A percentile compares a stretch with the other conserved stretches of the same genome.
Conservation (phyloP, 1,284 basidiomycete species). For the Caloboletus firmus region DNA sequence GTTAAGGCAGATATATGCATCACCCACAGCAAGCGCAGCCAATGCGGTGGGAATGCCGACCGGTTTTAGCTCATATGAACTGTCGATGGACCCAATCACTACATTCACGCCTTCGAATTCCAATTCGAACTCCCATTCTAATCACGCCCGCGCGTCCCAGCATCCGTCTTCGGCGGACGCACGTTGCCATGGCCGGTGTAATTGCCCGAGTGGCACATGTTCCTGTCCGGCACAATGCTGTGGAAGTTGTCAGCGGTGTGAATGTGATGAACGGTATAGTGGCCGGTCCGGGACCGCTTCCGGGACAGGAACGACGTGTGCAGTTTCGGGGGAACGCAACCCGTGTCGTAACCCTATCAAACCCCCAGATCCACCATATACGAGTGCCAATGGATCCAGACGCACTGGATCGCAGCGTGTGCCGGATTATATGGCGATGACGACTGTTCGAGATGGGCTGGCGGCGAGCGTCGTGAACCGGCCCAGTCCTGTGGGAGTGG, state of each 20-base stretch:
- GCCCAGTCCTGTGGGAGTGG: constrained; percentile 11
- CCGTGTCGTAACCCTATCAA: constrained; percentile 17
- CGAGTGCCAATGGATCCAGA: constrained; percentile 4
- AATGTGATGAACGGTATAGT: constrained; percentile 24
- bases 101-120: constrained; percentile 15
- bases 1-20: constrained; percentile 41
- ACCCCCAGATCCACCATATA: constrained; percentile 13
- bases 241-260: constrained; percentile 36
- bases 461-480: constrained; percentile 24
- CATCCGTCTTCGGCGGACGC: constrained; percentile 25
- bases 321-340: constrained; percentile 23
- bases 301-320: constrained; percentile 8
- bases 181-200: constrained; percentile 36
- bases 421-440: constrained; percentile 38
- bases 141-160: constrained; percentile 14
- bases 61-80: constrained; percentile 29
- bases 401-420: constrained; percentile 25
- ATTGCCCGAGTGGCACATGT: constrained; percentile 38
- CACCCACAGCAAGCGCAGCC: constrained; percentile 12
- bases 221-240: constrained; percentile 36
- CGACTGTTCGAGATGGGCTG: constrained; percentile 29
- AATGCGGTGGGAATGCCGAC: constrained; percentile 21
- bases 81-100: constrained; percentile 26
- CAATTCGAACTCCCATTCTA: constrained; percentile 2
- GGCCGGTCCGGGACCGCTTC: constrained; percentile 6